A percentile compares a stretch with the other conserved stretches of the same genome.
phyloP scores from a whole-genome alignment of 176 grass and related monocot genomes.

The Tillandsia fasciculata region DNA sequence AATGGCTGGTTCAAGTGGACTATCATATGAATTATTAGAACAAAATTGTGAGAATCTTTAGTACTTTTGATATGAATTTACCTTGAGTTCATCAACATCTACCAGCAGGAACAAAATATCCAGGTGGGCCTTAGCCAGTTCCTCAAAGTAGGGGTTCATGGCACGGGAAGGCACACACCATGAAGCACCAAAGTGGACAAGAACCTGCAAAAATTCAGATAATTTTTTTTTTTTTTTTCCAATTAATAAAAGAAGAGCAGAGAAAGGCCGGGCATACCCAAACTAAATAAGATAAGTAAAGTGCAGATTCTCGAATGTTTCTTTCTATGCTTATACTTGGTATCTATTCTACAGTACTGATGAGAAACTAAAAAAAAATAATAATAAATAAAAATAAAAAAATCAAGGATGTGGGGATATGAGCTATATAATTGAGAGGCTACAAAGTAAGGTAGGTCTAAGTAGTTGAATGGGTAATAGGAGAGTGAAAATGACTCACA shows the following conservation, averaged over 20 bases:
- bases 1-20: too few species aligned
- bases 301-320: too few species aligned
- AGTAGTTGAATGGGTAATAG: background rate
- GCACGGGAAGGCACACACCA: conserved; percentile 93
- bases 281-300: too few species aligned
- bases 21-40: too few species aligned
- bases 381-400: too few species aligned
- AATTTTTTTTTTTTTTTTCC: too few species aligned
- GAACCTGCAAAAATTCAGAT: conserved; percentile 33
- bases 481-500: conserved; percentile 25
- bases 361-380: too few species aligned
- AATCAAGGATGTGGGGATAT: too few species aligned
- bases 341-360: too few species aligned
- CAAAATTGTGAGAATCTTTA: background rate
- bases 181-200: conserved; percentile 76
- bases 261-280: too few species aligned
- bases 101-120: conserved; percentile 61
- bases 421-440: background rate
- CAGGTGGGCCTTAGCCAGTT: conserved; percentile 63
- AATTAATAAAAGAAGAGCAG: too few species aligned
- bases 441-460: background rate
- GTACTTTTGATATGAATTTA: conserved; percentile 15
- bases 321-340: too few species aligned
- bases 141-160: conserved; percentile 90
- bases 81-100: conserved; percentile 87